Conservation (phyloP, 2,329 filamentous ascomycete genomes). For the Diaporthe amygdali region DNA sequence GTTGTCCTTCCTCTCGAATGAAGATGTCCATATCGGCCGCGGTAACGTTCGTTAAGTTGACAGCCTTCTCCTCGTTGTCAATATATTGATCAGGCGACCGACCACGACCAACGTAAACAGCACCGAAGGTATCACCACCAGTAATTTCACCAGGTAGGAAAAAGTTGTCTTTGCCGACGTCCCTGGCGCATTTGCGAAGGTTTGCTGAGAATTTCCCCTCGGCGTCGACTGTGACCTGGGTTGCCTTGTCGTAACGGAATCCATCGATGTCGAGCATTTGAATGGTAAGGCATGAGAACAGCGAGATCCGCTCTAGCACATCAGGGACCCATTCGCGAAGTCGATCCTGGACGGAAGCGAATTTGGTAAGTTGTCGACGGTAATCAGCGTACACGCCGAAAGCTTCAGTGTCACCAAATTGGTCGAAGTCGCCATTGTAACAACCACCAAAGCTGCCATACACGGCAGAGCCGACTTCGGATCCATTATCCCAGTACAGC, state of each 20-base stretch:
- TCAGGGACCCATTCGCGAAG: slow-evolving; percentile 66
- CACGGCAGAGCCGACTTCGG: slow-evolving; percentile 51
- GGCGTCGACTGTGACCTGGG: slow-evolving; percentile 63
- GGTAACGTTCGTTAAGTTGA: slow-evolving; percentile 26
- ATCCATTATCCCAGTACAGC: slow-evolving; percentile 65
- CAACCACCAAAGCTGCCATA: slow-evolving; percentile 55
- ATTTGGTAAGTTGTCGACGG: slow-evolving; percentile 68
- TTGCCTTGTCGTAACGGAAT: slow-evolving; percentile 69
- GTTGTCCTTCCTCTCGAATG: slow-evolving; percentile 60
- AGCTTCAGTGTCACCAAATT: slow-evolving; percentile 66
- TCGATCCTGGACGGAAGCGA: slow-evolving; percentile 69
- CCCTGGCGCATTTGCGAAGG: slow-evolving; percentile 60
- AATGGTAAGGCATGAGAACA: slow-evolving; percentile 67
- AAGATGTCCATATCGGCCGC: slow-evolving; percentile 38
- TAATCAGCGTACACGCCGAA: slow-evolving; percentile 68
- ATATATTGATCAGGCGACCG: slow-evolving; percentile 44
- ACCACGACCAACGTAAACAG: slow-evolving; percentile 65
- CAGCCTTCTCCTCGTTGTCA: slow-evolving; percentile 22
- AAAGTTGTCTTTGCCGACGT: slow-evolving; percentile 65
- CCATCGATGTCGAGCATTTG: slow-evolving; percentile 67
- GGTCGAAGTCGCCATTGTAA: slow-evolving; percentile 44
- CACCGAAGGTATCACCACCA: slow-evolving; percentile 63
- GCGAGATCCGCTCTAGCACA: slow-evolving; percentile 60
- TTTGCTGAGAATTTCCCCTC: slow-evolving; percentile 60
- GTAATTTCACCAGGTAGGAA: slow-evolving; percentile 69